Evolutionary conservation across 495 filamentous ascomycete species (phyloP).

Genomic region (Articulospora tetracladia): DNA sequence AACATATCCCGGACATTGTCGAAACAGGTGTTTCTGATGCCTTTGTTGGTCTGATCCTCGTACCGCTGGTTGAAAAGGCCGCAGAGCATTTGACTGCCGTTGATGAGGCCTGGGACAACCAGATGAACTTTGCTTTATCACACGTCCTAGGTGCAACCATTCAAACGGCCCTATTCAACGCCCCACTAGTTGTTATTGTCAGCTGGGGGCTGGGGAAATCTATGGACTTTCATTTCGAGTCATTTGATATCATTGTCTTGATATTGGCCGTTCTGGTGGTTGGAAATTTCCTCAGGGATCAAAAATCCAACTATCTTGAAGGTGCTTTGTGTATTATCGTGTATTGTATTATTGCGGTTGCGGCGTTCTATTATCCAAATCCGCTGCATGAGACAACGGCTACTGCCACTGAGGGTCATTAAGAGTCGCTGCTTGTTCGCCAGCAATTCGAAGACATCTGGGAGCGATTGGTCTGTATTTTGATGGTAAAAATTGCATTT

Average conservation of each 20-base stretch:
- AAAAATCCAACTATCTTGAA: slow-evolving; percentile 79
- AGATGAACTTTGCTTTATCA: slow-evolving; percentile 86
- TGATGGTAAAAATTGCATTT: background rate
- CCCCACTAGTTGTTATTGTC: slow-evolving; percentile 76
- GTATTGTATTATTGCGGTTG: slow-evolving; percentile 60
- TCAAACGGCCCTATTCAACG: slow-evolving; percentile 88
- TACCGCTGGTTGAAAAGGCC: slow-evolving; percentile 86
- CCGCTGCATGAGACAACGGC: background rate
- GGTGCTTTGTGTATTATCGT: slow-evolving; percentile 71
- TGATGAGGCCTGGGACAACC: slow-evolving; percentile 87
- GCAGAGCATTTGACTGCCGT: slow-evolving; percentile 87
- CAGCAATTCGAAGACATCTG: background rate
- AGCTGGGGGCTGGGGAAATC: slow-evolving; percentile 71
- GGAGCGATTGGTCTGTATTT: background rate
- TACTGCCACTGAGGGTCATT: background rate
- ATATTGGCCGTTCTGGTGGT: slow-evolving; percentile 84
- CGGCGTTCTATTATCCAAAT: slow-evolving; percentile 56
- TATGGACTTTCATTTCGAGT: slow-evolving; percentile 82
- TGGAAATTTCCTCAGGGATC: slow-evolving; percentile 74
- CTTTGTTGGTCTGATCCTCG: slow-evolving; percentile 73
- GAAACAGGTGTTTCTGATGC: slow-evolving; percentile 61
- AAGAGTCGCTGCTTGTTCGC: background rate
- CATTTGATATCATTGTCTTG: slow-evolving; percentile 85
- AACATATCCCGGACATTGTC: slow-evolving; percentile 75
- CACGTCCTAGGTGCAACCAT: slow-evolving; percentile 86